Evolutionary conservation across 75 land plant genomes (phyloP).

Genomic region (Cupressus sempervirens): DNA sequence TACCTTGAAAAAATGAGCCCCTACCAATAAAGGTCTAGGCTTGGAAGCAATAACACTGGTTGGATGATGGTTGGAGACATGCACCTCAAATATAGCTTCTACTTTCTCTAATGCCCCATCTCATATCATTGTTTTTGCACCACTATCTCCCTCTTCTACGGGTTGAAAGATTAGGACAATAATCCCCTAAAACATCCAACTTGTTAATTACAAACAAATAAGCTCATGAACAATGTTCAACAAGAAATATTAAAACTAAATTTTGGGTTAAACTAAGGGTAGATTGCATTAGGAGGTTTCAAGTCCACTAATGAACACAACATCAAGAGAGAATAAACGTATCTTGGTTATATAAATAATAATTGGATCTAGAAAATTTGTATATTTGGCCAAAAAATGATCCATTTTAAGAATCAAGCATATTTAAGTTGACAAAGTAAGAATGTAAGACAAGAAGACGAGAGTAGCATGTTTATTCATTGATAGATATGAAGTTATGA

Average conservation of each 20-base stretch:
- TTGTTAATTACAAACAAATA: background rate
- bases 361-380: background rate
- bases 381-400: background rate
- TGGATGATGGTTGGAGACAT: slow-evolving; percentile 30
- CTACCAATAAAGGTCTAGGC: slow-evolving; percentile 66
- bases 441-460: background rate
- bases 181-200: slow-evolving; percentile 50
- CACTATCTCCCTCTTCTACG: slow-evolving; percentile 77
- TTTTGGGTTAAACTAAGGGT: too few species aligned
- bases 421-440: background rate
- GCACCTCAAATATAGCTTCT: slow-evolving; percentile 81
- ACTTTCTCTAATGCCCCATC: slow-evolving; percentile 65
- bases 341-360: background rate
- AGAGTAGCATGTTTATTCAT: background rate
- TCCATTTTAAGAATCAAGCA: background rate
- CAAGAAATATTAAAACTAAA: background rate
- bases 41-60: slow-evolving; percentile 45
- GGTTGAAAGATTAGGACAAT: slow-evolving; percentile 88
- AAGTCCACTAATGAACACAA: too few species aligned
- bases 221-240: background rate
- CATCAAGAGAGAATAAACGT: too few species aligned
- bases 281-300: too few species aligned
- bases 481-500: background rate
- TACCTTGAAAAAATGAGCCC: slow-evolving; percentile 67
- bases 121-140: slow-evolving; percentile 73